These are phyloP conservation scores for Verticillium zaregamsianum DNA, from an alignment of 2,329 filamentous ascomycete genomes.

Conservation along the genomic window DNA sequence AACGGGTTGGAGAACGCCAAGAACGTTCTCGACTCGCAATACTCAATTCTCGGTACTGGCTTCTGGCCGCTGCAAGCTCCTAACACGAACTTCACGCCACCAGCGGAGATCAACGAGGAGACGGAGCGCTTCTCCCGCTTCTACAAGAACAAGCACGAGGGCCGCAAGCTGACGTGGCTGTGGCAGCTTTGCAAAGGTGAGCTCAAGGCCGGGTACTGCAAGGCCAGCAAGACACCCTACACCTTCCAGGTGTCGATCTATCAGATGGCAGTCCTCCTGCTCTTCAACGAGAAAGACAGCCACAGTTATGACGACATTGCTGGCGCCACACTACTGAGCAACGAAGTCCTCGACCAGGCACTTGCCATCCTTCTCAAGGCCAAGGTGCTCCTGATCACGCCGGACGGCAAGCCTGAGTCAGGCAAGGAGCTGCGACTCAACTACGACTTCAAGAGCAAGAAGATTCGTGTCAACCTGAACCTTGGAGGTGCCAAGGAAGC, in stretches of 20 bases:
- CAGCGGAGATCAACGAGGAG: constrained; percentile 77
- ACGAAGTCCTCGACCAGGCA: constrained; percentile 82
- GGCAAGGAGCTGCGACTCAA: constrained; percentile 83
- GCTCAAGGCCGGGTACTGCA: constrained; percentile 89
- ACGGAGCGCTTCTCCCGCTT: constrained; percentile 87
- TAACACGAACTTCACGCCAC: constrained; percentile 83
- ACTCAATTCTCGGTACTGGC: constrained; percentile 89
- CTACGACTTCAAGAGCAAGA: constrained; percentile 96
- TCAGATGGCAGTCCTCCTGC: constrained; percentile 91
- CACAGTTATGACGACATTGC: constrained; percentile 86
- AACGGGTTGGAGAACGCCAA: constrained; percentile 63
- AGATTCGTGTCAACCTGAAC: constrained; percentile 95
- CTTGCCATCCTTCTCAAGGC: constrained; percentile 87
- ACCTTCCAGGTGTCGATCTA: constrained; percentile 97
- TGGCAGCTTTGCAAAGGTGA: constrained; percentile 99
- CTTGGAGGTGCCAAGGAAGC: constrained; percentile 91
- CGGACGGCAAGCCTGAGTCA: constrained; percentile 70
- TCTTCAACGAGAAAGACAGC: constrained; percentile 89
- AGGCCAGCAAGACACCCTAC: constrained; percentile 82
- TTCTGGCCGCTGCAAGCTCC: constrained; percentile 94
- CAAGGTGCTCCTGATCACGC: constrained; percentile 73
- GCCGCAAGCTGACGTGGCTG: constrained; percentile 93
- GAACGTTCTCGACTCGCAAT: constrained; percentile 75
- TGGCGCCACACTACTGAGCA: constrained; percentile 72
- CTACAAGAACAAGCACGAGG: constrained; percentile 95